Evolutionary conservation across 768 basidiomycete genomes (phyloP).

Genomic region (Psilocybe subaeruginosa): DNA sequence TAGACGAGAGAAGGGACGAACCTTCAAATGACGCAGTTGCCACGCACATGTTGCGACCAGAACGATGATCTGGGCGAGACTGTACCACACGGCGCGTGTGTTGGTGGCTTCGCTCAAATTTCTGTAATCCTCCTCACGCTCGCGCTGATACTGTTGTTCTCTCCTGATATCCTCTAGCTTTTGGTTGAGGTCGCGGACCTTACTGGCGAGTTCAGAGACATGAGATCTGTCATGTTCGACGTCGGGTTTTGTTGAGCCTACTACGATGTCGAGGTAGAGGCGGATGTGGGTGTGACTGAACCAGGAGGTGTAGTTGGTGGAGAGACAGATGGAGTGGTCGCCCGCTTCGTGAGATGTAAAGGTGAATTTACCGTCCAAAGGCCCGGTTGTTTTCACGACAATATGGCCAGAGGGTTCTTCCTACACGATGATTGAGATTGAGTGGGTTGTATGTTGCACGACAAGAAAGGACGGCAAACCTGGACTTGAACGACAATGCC

Average conservation of each 20-base stretch:
- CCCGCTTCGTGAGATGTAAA: slow-evolving; percentile 72
- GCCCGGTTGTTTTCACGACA: slow-evolving; percentile 90
- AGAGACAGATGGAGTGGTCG: slow-evolving; percentile 96
- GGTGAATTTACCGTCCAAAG: slow-evolving; percentile 81
- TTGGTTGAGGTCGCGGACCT: slow-evolving; percentile 90
- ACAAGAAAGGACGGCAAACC: slow-evolving; percentile 39
- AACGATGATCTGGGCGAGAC: slow-evolving; percentile 82
- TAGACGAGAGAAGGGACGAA: slow-evolving; percentile 35
- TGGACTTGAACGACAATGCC: slow-evolving; percentile 92
- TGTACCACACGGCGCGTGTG: slow-evolving; percentile 94
- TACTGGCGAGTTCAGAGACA: slow-evolving; percentile 77
- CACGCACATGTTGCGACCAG: slow-evolving; percentile 86
- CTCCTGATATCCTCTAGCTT: slow-evolving; percentile 91
- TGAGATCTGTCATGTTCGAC: slow-evolving; percentile 60
- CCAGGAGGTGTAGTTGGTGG: slow-evolving; percentile 92
- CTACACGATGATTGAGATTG: slow-evolving; percentile 48
- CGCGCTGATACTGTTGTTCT: slow-evolving; percentile 97
- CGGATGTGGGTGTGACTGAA: slow-evolving; percentile 87
- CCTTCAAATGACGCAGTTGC: slow-evolving; percentile 93
- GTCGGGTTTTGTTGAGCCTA: slow-evolving; percentile 82
- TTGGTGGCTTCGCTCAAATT: slow-evolving; percentile 91
- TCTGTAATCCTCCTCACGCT: slow-evolving; percentile 90
- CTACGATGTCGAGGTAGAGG: slow-evolving; percentile 91
- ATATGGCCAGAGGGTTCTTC: slow-evolving; percentile 82
- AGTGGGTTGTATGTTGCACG: background rate